phyloP scores from a whole-genome alignment of 352 stramenopile genomes.

The Phytophthora hybrid region DNA sequence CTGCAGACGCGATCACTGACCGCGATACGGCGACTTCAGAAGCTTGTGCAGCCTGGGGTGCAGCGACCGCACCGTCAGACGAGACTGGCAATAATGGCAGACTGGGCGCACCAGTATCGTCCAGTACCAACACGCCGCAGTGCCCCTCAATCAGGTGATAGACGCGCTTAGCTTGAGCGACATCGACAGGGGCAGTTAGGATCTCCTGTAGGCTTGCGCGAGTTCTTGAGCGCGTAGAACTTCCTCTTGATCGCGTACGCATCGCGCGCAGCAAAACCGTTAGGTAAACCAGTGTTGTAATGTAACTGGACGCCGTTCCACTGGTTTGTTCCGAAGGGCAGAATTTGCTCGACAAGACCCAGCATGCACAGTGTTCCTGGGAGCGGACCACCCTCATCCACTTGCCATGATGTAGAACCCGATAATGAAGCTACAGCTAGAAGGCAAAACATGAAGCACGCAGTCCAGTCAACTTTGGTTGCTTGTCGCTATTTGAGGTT shows the following conservation, averaged over 20 bases:
- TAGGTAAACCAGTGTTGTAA: not conserved
- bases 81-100: no score
- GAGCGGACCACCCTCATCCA: not conserved
- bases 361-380: slow-evolving; percentile 17
- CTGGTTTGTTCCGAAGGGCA: slow-evolving; percentile 5
- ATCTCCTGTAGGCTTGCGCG: slow-evolving; percentile 8
- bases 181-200: not conserved
- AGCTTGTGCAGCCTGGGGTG: no score
- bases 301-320: slow-evolving; percentile 8
- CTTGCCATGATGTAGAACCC: not conserved
- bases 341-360: slow-evolving; percentile 10
- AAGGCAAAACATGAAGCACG: no score
- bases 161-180: not conserved
- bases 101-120: not conserved
- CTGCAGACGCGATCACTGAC: no score
- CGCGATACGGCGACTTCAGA: no score
- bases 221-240: slow-evolving; percentile 14
- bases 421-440: not conserved
- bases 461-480: no score
- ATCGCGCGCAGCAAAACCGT: not conserved
- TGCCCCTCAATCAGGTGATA: not conserved
- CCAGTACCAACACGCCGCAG: not conserved
- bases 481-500: no score
- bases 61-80: no score
- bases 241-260: slow-evolving; percentile 4